Conservation (phyloP, 768 basidiomycete genomes). For the Lentinula lateritia region DNA sequence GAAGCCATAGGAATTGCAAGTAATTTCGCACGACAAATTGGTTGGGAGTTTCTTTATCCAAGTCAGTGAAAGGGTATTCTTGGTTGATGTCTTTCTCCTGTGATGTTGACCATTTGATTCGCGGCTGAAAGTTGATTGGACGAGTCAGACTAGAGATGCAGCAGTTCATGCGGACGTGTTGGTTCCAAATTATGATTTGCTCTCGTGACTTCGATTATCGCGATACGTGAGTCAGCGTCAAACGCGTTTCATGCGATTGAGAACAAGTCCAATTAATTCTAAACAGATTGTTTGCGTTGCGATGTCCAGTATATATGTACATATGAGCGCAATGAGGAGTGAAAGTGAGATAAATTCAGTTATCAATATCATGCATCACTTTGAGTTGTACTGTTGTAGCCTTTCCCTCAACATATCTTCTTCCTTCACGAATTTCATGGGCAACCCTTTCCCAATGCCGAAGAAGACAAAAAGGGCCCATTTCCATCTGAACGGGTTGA, state of each 20-base stretch:
- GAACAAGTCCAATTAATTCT: too few species aligned
- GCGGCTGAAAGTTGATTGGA: conserved; percentile 3
- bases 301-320: too few species aligned
- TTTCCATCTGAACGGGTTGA: conserved; percentile 8
- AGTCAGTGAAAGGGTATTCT: conserved; percentile 50
- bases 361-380: not conserved
- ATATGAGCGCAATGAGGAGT: too few species aligned
- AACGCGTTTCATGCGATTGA: too few species aligned
- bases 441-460: conserved; percentile 3
- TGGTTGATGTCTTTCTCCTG: conserved; percentile 55
- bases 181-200: too few species aligned
- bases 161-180: too few species aligned
- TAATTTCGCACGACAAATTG: conserved; percentile 61
- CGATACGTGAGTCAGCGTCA: too few species aligned
- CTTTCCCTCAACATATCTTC: conserved; percentile 4
- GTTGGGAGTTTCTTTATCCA: conserved; percentile 41
- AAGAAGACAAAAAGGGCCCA: conserved; percentile 7
- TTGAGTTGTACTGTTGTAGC: not conserved
- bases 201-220: too few species aligned
- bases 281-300: too few species aligned
- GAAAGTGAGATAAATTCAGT: not conserved
- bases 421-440: conserved; percentile 1
- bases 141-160: not conserved
- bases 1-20: conserved; percentile 75
- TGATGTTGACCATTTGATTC: conserved; percentile 44